Base-by-base conservation (phyloP, 1,284 basidiomycete genomes). In the Moesziomyces sp. region DNA sequence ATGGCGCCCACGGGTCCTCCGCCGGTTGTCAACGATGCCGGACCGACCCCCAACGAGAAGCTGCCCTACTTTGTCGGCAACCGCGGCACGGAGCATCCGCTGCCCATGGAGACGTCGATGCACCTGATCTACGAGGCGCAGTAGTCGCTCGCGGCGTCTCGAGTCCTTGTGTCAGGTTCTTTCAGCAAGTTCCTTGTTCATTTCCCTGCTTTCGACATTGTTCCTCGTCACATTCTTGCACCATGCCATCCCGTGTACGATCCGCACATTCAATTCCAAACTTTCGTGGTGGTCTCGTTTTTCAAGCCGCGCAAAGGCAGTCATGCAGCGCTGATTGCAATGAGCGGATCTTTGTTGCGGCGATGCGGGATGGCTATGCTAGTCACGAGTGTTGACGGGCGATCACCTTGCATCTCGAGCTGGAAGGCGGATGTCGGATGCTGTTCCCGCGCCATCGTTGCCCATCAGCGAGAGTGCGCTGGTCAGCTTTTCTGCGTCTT, bases 41-140 rank as follows among this genome's bases (percentile, higher is more conserved):
- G 64, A 5, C 73, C 73, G 1, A 58, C 19, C 9, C 30, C 52
- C 42, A 44, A 60, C 51, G 57, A 71, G 46, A 62, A 63, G 53
- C 48, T 72, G 38, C 59, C 63, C 24, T 72, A 58, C 61, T 75
- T 67, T 21, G 21, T 75, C 16, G 57, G 63, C 52, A 65, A 64
- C 49, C 44, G 58, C 14, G 68, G 73, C 14, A 42, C 46, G 16
- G 73, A 72, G 38, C 57, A 61, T 24, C 73, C 73, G 19, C 53
- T 75, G 24, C 73, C 73, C 14, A 64, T 72, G 47, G 45, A 71
- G 49, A 75, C 73, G 7, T 49, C 68, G 40, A 67, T 75, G 64
- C 64, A 72, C 54, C 49, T 75, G 58, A 57, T 75, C 52, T 74
- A 65, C 50, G 46, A 69, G 24, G 28, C 55, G 26, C 56, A 46